Evolutionary conservation across 73 alveolate species (phyloP).

Genomic region (Paramecium tetraurelia): DNA sequence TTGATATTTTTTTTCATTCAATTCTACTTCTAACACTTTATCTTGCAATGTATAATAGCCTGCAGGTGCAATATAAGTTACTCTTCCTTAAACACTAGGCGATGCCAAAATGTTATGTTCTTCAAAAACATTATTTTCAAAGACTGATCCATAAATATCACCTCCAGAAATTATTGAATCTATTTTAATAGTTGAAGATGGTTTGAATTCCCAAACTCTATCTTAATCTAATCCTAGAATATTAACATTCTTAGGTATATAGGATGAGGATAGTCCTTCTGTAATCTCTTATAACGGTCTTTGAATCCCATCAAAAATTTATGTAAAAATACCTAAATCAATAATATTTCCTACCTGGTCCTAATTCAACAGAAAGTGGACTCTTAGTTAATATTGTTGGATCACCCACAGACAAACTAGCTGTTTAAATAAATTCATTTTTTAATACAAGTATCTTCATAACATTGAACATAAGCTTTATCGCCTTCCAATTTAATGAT

Average conservation of each 20-base stretch:
- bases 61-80: constrained; percentile 72
- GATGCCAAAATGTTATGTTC: constrained; percentile 84
- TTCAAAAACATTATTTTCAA: constrained; percentile 84
- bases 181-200: constrained; percentile 71
- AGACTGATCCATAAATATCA: constrained; percentile 88
- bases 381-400: constrained; percentile 92
- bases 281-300: constrained; percentile 1
- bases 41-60: constrained; percentile 81
- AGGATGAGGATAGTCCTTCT: not conserved
- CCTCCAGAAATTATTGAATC: constrained; percentile 83
- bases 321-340: constrained; percentile 59
- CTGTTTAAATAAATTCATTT: not conserved
- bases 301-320: constrained; percentile 77
- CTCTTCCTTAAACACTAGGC: constrained; percentile 84
- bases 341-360: constrained; percentile 78
- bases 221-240: constrained; percentile 76
- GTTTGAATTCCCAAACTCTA: constrained; percentile 91
- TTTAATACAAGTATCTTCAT: constrained; percentile 84
- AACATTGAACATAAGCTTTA: constrained; percentile 95
- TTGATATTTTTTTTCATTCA: constrained; percentile 73
- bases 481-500: constrained; percentile 95
- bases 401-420: constrained; percentile 94
- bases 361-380: constrained; percentile 91
- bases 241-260: constrained; percentile 91
- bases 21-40: constrained; percentile 82